A percentile compares a stretch with the other conserved stretches of the same genome.
Conservation (phyloP, 108 stramenopile genomes). For the Nitzschia sp. region DNA sequence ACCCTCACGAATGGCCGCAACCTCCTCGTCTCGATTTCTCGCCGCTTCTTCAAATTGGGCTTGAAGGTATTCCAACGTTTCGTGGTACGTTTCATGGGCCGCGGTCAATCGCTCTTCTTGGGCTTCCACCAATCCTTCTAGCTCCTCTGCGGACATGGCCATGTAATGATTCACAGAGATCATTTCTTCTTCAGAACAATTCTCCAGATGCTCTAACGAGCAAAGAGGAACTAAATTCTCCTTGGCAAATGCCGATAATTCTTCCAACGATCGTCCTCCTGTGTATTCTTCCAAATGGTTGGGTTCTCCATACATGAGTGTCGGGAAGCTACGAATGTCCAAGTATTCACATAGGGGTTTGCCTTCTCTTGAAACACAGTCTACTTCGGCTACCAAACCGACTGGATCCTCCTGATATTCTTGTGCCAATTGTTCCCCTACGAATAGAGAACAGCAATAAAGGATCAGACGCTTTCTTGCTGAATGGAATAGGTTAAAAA, state of each 20-base stretch:
- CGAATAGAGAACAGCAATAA: not conserved
- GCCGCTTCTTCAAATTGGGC: constrained; percentile 50
- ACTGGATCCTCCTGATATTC: constrained; percentile 46
- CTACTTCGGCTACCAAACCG: constrained; percentile 73
- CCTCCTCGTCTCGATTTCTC: constrained; percentile 33
- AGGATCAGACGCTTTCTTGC: not conserved
- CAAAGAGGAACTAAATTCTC: constrained; percentile 78
- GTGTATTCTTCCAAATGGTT: constrained; percentile 66
- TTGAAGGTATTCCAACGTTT: constrained; percentile 63
- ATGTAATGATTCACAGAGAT: constrained; percentile 53
- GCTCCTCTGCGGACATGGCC: constrained; percentile 46
- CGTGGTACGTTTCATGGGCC: constrained; percentile 60
- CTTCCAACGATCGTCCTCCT: constrained; percentile 62
- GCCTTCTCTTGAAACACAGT: constrained; percentile 50
- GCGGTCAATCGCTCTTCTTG: constrained; percentile 65
- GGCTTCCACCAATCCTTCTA: constrained; percentile 45
- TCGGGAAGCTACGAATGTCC: constrained; percentile 81
- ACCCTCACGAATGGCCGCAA: constrained; percentile 1
- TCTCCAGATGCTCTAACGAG: constrained; percentile 55
- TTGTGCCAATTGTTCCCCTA: constrained; percentile 73
- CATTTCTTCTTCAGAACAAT: constrained; percentile 73
- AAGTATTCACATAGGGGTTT: constrained; percentile 70
- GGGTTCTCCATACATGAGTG: constrained; percentile 78
- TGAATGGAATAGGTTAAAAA: not conserved
- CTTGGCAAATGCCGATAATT: constrained; percentile 64